Base-by-base conservation (phyloP, 208 protist species). In the Chromosphaera perkinsii region DNA sequence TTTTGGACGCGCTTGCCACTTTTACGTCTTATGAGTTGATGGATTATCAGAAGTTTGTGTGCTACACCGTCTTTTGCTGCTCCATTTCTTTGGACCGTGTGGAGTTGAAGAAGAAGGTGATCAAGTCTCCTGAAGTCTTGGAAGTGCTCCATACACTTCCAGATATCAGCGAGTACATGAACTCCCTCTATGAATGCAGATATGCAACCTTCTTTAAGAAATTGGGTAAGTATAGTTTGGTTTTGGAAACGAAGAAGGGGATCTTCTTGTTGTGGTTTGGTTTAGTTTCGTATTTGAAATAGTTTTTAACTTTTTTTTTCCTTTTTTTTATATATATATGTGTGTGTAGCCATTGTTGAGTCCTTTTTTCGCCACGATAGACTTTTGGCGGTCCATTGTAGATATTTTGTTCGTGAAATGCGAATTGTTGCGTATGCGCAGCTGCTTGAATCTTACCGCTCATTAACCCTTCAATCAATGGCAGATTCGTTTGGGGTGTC, bases 401-500 rank as follows among this genome's bases (percentile, higher is more conserved):
- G 87, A 51, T 98, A 94, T 80, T 97, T 94, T 71, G 91, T 91
- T 54, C 86, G 94, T 48, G 95, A 98, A 76, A 85, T 97, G 71
- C 88, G 95, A 39, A 87, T 97, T 37, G 66, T 91, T 9, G 90
- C 94, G 35, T 98, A 98, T 71, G 90, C 79, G 43, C 96, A 99
- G 86, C 97, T 96, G 72, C 86, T 99, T n/a, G 90, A 98, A 70
- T 94, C 91, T 5, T 99, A 99, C 83, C 89, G 90, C 71, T 94
- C 88, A 70, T 93, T 98, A 9, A 91, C 88, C 32, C 73, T 98
- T 24, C 71, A 86, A 31, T 92, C 88, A 35, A 98, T 98, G 92
- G 88, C 94, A 17, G 63, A 72, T 12, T 77, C 89, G 31, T 98
- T 98, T 80, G 90, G 91, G 51, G 90, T 99, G 22, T 62, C 58